Evolutionary conservation across 2,329 filamentous ascomycete species (phyloP).

Genomic region (Ophiocordyceps camponoti-saundersi): DNA sequence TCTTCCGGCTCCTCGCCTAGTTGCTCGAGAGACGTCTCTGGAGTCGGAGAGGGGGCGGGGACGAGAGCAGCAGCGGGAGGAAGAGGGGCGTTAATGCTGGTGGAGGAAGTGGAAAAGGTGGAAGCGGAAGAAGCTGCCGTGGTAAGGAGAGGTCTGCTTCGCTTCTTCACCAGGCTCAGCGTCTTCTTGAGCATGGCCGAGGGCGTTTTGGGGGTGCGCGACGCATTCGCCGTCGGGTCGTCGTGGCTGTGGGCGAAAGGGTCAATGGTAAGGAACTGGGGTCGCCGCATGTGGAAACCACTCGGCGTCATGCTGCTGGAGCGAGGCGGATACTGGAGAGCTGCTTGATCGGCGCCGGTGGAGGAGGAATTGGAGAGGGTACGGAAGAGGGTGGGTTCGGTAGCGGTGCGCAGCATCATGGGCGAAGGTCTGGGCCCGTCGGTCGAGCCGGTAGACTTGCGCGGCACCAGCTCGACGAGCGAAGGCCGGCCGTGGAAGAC

Average conservation of each 20-base stretch:
- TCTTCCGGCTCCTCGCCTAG: conserved; percentile 14
- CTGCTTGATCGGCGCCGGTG: conserved; percentile 10
- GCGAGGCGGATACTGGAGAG: conserved; percentile 19
- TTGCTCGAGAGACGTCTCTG: conserved; percentile 12
- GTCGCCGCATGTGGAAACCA: conserved; percentile 19
- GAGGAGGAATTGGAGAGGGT: conserved; percentile 15
- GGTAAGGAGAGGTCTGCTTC: conserved; percentile 32
- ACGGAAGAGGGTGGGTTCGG: conserved; percentile 13
- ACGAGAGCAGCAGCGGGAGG: conserved; percentile 5
- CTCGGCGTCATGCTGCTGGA: conserved; percentile 25
- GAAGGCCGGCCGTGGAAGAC: conserved; percentile 42
- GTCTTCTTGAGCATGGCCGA: conserved; percentile 34
- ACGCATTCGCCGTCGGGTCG: background rate
- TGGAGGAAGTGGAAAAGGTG: background rate
- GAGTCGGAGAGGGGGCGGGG: conserved; percentile 4
- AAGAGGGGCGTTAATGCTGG: background rate
- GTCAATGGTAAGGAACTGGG: conserved; percentile 35
- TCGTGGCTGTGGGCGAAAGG: conserved; percentile 26
- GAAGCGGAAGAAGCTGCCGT: conserved; percentile 9
- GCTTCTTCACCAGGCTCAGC: conserved; percentile 35
- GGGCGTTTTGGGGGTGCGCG: conserved; percentile 24
- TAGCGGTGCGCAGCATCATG: conserved; percentile 12
- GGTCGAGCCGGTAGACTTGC: conserved; percentile 23
- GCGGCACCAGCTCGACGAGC: conserved; percentile 30
- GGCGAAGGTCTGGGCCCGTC: conserved; percentile 8